Base-by-base conservation (phyloP, 345 rosid genomes). In the Salix udensis region DNA sequence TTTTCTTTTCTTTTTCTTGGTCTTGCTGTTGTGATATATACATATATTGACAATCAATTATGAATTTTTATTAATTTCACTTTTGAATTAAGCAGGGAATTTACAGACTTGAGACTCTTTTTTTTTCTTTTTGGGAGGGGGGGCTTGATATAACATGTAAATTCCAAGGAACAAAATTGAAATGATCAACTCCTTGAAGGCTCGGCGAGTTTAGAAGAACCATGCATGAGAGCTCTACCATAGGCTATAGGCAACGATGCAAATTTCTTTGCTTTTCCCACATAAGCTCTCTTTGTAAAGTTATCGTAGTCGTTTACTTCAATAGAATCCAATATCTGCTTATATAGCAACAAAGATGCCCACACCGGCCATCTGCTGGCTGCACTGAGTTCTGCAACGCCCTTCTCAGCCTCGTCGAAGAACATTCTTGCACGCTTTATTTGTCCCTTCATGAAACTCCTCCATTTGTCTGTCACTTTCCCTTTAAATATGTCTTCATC, bases 291-390 rank as follows among this genome's bases (percentile, higher is more conserved):
- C 79, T 75, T 85, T 14, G 85, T 80, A 75, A 87, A 87, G 83
- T 85, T 85, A 76, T 87, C 44, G 39, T 85, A 87, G 67, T 87
- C 90, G 39, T 87, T 87, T 16, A 84, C 87, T 77, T 87, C 90
- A n/a, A 87, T 82, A 19, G 80, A 77, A 70, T 87, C 90, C 26
- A 87, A 69, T 37, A 87, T 87, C 72, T 87, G 88, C 69, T 80
- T 61, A 65, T 87, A 87, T 9, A 87, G 73, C 74, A 85, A n/a
- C 71, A 87, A 34, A 3, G 88, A 87, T 13, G 90, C 90, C 87
- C 88, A 82, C 9, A 85, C 88, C 2, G 90, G 87, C 90, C 90
- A 87, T 76, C 86, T 81, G 72, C 90, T 87, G 5, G 85, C 86
- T 4, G 79, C 74, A 50, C 73, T 80, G 15, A 87, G 85, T 82